Evolutionary conservation across 2,329 filamentous ascomycete species (phyloP), one percentile per base, ranked within the genome.

Genomic region (Thermothelomyces thermophilus): DNA sequence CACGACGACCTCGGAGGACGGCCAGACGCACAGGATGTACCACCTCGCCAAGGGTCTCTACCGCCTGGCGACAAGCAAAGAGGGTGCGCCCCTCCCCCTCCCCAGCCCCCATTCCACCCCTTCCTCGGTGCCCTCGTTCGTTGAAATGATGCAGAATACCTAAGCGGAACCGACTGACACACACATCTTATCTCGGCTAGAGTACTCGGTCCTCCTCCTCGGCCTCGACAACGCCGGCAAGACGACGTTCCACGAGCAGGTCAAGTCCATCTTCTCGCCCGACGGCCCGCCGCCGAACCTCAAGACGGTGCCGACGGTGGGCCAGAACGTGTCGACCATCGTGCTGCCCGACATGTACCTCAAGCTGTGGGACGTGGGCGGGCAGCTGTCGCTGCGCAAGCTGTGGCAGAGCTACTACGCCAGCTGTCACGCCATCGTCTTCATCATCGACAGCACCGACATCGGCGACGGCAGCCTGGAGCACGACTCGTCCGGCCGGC

Each of bases 161-260:
- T n/a, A n/a, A n/a, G n/a, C n/a, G n/a, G n/a, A n/a, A n/a, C n/a
- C n/a, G 28, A 17, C 33, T 40, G 24, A 49, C 36, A 42, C 22
- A 17, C 46, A 31, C 16, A 8, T 44, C 41, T 33, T 14, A 41
- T 39, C 37, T 43, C 13, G 16, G 1, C 41, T 63, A 93, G 91
- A 97, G 74, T 97, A 96, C 76, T 96, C 91, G 19, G 88, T 96
- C 63, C 88, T 97, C 64, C 85, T 97, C 59, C 87, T 97, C 62
- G 93, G 93, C 56, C 87, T 97, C 64, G 93, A 97, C 75, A 97
- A 97, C 67, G 93, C 93, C 54, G 93, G 93, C 69, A 97, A 97
- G 76, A 97, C 93, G 35, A 97, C 93, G 22, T 90, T 97, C 65
- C 90, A 96, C 70, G 89, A 94, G 66, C 90, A 96, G 69, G 89